A percentile compares a stretch with the other conserved stretches of the same genome.
phyloP scores from a whole-genome alignment of 1,139 yeast species.

The Sugiyamaella japonica region DNA sequence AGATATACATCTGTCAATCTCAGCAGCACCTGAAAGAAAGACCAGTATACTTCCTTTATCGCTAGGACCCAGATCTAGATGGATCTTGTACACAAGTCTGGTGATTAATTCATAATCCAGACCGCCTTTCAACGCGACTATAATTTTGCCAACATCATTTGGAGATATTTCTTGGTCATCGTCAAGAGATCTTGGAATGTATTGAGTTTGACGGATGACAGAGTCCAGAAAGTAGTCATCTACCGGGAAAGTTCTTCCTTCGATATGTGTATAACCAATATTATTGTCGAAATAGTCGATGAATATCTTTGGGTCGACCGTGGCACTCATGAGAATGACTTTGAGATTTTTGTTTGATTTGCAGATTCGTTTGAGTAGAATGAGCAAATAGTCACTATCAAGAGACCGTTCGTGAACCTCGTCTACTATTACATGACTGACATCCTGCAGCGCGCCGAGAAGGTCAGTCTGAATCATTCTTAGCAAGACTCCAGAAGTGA shows the following conservation, averaged over 20 bases:
- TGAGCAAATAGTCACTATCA: slow-evolving; percentile 83
- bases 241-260: slow-evolving; percentile 93
- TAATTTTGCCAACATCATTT: slow-evolving; percentile 38
- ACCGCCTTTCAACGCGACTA: slow-evolving; percentile 43
- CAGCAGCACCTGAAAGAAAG: slow-evolving; percentile 89
- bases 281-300: slow-evolving; percentile 54
- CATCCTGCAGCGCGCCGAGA: slow-evolving; percentile 47
- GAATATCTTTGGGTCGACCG: slow-evolving; percentile 75
- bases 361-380: slow-evolving; percentile 58
- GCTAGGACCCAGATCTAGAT: slow-evolving; percentile 47
- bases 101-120: slow-evolving; percentile 74
- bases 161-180: slow-evolving; percentile 31
- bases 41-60: slow-evolving; percentile 71
- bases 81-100: slow-evolving; percentile 54
- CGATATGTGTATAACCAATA: slow-evolving; percentile 59
- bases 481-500: slow-evolving; percentile 89
- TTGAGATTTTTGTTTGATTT: slow-evolving; percentile 48
- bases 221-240: slow-evolving; percentile 70
- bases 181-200: slow-evolving; percentile 28
- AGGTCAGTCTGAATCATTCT: slow-evolving; percentile 67
- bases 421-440: slow-evolving; percentile 77
- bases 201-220: slow-evolving; percentile 53
- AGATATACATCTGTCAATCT: slow-evolving; percentile 63
- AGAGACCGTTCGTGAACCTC: slow-evolving; percentile 96
- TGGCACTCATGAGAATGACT: slow-evolving; percentile 89